Percentiles rank a stretch among this genome's conserved stretches.
These are phyloP conservation scores for Apiotrichum porosum DNA, from an alignment of 1,284 basidiomycete genomes.

Conservation along the genomic window DNA sequence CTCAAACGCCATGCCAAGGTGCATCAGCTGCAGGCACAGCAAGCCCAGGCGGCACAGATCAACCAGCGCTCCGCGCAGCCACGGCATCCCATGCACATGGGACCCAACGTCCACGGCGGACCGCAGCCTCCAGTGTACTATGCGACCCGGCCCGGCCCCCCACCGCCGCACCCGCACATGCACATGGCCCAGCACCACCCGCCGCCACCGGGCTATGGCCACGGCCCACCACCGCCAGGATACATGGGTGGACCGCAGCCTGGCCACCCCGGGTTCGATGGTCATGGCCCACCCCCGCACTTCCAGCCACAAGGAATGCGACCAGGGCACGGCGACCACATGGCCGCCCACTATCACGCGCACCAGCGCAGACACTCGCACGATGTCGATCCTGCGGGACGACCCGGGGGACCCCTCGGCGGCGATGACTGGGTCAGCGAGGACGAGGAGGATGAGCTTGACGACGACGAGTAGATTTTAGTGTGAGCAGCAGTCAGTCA, in stretches of 20 bases:
- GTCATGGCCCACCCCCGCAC: constrained; percentile 7
- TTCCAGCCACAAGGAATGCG: constrained; percentile 1
- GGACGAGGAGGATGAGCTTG: constrained; percentile 19
- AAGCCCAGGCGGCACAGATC: constrained; percentile 9
- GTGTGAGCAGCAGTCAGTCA: background rate
- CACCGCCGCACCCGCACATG: constrained; percentile 10
- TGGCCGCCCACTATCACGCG: constrained; percentile 1
- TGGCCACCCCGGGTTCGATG: constrained; percentile 3
- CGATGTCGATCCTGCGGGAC: constrained; percentile 1
- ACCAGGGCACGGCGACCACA: constrained; percentile 1
- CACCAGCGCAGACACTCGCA: constrained; percentile 7
- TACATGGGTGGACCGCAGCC: constrained; percentile 4
- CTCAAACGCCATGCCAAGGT: constrained; percentile 45
- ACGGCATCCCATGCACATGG: constrained; percentile 5
- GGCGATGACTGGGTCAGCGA: constrained; percentile 10
- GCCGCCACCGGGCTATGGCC: background rate
- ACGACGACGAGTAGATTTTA: constrained; percentile 12
- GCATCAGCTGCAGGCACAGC: constrained; percentile 29
- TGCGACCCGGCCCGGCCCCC: constrained; percentile 1
- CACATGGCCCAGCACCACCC: constrained; percentile 5
- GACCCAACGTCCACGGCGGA: too few relatives aligned
- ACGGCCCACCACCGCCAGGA: constrained; percentile 9
- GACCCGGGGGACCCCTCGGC: constrained; percentile 1
- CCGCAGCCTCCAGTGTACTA: constrained; percentile 2
- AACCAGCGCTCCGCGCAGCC: background rate